Base-by-base conservation (phyloP, 768 basidiomycete species). In the Pleurotus djamor region DNA sequence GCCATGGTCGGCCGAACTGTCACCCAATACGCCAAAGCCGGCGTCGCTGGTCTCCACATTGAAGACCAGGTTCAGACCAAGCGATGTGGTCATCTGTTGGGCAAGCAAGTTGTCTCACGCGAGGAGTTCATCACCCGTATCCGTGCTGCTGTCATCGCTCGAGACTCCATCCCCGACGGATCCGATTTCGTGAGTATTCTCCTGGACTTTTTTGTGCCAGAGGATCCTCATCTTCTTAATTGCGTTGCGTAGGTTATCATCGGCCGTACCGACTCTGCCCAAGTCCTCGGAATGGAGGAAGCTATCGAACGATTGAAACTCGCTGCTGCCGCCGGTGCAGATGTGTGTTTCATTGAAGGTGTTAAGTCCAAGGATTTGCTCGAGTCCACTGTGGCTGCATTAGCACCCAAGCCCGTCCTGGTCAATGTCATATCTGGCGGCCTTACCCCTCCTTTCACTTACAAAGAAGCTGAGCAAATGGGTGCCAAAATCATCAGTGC, bases 11-110 rank as follows among this genome's bases (percentile, higher is more conserved):
- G 87, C 9, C 87, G 89, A 38, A 91, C 89, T 3, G 86, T 91
- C 8, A 79, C 74, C 14, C 83, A 88, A 68, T 91, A 91, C 60
- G 81, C 74, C 3, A 80, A 80, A 47, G 83, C 86, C 13, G 89
- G 90, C 32, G 83, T 91, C 16, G 89, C 89, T 14, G 89, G 76
- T 3, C 77, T 89, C 66, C 89, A 91, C 68, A 91, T 91, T 43
- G 89, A 91, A 70, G 89, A 91, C 65, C 89, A 91, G 71, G 88
- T 91, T 0, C 90, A 90, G 68, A 90, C 88, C 1, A 91, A 91
- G 71, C 83, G 89, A 56, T 91, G 89, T 60, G 89, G 90, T 0
- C 90, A 92, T 67, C 73, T 92, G 47, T 78, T 89, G 67, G 90
- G 90, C 51, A 92, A 92, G 71, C 88, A 90, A 69, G 88, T 92